A percentile compares a stretch with the other conserved stretches of the same genome.
These are phyloP conservation scores for Rubroboletus pulcherrimus DNA, from an alignment of 768 basidiomycete genomes.

Conservation along the genomic window DNA sequence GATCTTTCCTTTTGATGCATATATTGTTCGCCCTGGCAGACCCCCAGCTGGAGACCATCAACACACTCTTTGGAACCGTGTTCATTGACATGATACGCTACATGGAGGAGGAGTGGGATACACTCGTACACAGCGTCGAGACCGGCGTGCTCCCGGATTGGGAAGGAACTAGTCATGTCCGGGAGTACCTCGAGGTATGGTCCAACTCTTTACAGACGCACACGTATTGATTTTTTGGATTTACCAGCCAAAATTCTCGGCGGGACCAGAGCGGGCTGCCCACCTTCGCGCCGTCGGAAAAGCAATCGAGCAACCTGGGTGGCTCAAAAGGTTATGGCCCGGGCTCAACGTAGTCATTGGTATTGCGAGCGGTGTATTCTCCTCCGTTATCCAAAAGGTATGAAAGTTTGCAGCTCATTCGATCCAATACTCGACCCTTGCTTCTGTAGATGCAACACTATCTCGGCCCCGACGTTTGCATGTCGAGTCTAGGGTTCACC, in stretches of 20 bases:
- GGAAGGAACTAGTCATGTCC: conserved; percentile 16
- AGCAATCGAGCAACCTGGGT: conserved; percentile 8
- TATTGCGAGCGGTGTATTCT: conserved; percentile 17
- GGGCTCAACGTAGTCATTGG: conserved; percentile 15
- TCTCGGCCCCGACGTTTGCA: conserved; percentile 12
- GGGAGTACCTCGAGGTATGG: conserved; percentile 15
- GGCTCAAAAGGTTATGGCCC: conserved; percentile 16
- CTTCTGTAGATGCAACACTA: conserved; percentile 11
- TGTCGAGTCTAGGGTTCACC: conserved; percentile 15
- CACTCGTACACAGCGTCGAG: conserved; percentile 10
- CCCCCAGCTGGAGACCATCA: conserved; percentile 13
- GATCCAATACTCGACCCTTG: neutral
- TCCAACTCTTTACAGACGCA: too few species aligned
- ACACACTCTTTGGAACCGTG: conserved; percentile 12
- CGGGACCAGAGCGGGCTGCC: conserved; percentile 13
- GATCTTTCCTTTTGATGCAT: conserved; percentile 21
- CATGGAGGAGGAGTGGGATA: conserved; percentile 23
- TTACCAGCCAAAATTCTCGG: conserved; percentile 12
- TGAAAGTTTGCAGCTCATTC: neutral
- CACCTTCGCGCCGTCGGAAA: conserved; percentile 15
- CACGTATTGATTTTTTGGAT: neutral
- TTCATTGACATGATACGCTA: conserved; percentile 22
- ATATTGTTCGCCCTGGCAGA: conserved; percentile 22
- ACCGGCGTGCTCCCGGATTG: conserved; percentile 16
- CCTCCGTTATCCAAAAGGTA: conserved; percentile 15